Percentiles rank a stretch among this genome's conserved stretches.
Conservation (phyloP, 305 asterid genomes). For the Fraxinus velutina region DNA sequence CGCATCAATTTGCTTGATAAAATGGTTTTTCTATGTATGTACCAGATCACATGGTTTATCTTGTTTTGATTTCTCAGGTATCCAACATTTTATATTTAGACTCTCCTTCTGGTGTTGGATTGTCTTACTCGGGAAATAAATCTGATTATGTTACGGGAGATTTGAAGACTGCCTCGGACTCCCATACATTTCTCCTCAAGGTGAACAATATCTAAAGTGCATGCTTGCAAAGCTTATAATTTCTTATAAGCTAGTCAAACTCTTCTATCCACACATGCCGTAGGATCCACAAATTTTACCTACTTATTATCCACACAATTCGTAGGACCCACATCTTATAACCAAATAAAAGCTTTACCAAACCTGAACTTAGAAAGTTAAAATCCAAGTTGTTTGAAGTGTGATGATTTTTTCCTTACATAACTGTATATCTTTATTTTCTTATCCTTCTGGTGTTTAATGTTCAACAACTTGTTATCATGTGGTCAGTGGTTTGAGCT, state of each 20-base stretch:
- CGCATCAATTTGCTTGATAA: not conserved
- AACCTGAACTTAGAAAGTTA: not conserved
- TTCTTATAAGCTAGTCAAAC: not conserved
- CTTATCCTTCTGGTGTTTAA: not conserved
- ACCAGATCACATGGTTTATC: not conserved
- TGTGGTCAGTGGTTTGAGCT: slow-evolving; percentile 83
- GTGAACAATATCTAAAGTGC: slow-evolving; percentile 29
- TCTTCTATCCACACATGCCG: not conserved
- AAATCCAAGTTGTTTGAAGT: slow-evolving; percentile 2
- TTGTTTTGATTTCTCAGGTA: slow-evolving; percentile 42
- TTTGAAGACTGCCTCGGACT: slow-evolving; percentile 70
- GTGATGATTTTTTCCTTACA: not conserved
- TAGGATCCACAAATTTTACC: not conserved
- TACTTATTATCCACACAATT: not conserved
- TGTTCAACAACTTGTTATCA: slow-evolving; percentile 1
- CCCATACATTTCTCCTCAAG: slow-evolving; percentile 83
- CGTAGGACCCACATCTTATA: not conserved
- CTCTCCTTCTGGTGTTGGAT: slow-evolving; percentile 94
- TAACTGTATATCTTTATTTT: not conserved
- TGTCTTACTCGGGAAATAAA: slow-evolving; percentile 62
- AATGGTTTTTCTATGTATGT: not conserved
- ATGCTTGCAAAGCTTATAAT: not conserved
- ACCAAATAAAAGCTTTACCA: not conserved
- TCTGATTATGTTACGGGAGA: slow-evolving; percentile 81
- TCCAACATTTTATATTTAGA: slow-evolving; percentile 75